A percentile compares a stretch with the other conserved stretches of the same genome.
Conservation (phyloP, 305 asterid genomes). For the Rubia tinctorum region DNA sequence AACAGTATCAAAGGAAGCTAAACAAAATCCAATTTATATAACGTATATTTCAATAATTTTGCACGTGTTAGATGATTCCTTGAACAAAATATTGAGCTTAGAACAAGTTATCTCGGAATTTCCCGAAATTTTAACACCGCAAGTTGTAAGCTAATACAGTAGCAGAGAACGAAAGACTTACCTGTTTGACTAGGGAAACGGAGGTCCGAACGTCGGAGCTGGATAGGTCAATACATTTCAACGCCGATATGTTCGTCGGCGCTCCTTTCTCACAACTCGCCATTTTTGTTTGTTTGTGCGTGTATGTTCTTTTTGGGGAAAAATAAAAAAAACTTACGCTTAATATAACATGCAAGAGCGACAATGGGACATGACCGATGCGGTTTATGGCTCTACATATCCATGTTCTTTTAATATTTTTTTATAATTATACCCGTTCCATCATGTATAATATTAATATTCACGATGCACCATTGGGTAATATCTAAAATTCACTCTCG, state of each 20-base stretch:
- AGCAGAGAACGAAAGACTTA: neutral
- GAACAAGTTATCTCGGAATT: neutral
- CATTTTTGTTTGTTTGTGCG: constrained; percentile 8
- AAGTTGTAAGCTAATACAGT: neutral
- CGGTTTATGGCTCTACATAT: no score
- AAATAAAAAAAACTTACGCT: no score
- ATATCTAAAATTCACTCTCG: no score
- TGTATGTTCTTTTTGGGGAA: neutral
- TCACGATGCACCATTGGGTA: no score
- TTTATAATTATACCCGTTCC: no score
- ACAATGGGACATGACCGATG: no score
- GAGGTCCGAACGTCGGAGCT: constrained; percentile 27
- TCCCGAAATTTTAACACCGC: no score
- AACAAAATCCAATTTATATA: neutral
- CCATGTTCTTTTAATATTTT: no score
- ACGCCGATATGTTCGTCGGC: constrained; percentile 13
- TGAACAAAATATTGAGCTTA: neutral
- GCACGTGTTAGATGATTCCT: neutral
- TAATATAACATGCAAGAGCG: no score
- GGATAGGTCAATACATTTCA: constrained; percentile 38
- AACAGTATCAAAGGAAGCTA: neutral
- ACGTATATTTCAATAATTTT: neutral
- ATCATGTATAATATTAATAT: no score
- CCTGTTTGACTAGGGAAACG: constrained; percentile 39
- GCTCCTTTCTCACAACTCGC: constrained; percentile 11